Evolutionary conservation across 805 yeast genomes (phyloP).

Genomic region (Maudiozyma bulderi): DNA sequence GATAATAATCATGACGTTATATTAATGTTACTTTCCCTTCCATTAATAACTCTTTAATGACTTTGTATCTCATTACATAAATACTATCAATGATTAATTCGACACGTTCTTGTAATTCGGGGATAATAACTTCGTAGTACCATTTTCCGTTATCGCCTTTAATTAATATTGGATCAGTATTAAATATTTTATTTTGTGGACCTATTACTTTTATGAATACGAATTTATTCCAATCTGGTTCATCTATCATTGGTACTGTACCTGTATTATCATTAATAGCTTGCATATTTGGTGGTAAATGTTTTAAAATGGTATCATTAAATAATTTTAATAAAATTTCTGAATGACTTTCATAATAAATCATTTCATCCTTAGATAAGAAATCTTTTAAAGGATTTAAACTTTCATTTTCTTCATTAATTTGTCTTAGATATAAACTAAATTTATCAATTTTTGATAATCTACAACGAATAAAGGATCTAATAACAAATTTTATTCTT

Average conservation of each 20-base stretch:
- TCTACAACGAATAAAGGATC: constrained; percentile 74
- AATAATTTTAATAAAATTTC: constrained; percentile 55
- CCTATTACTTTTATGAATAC: constrained; percentile 49
- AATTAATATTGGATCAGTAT: constrained; percentile 31
- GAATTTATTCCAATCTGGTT: constrained; percentile 66
- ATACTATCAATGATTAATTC: constrained; percentile 55
- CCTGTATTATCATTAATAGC: constrained; percentile 68
- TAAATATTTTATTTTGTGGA: constrained; percentile 7
- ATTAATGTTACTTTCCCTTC: constrained; percentile 37
- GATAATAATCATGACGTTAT: constrained; percentile 9
- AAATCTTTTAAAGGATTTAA: constrained; percentile 14
- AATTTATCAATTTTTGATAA: constrained; percentile 63
- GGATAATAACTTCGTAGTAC: constrained; percentile 33
- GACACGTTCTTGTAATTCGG: constrained; percentile 41
- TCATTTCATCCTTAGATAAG: constrained; percentile 50
- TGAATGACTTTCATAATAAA: constrained; percentile 62
- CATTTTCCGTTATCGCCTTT: constrained; percentile 25
- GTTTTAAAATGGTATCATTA: constrained; percentile 53
- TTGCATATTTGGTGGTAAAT: constrained; percentile 60
- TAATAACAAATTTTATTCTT: constrained; percentile 68
- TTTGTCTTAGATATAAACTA: constrained; percentile 47
- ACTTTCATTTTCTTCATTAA: constrained; percentile 20
- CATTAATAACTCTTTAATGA: constrained; percentile 33
- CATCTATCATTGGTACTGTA: constrained; percentile 62
- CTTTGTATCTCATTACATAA: constrained; percentile 62